Evolutionary conservation across 768 basidiomycete species (phyloP).

Genomic region (Neoboletus magnificus): DNA sequence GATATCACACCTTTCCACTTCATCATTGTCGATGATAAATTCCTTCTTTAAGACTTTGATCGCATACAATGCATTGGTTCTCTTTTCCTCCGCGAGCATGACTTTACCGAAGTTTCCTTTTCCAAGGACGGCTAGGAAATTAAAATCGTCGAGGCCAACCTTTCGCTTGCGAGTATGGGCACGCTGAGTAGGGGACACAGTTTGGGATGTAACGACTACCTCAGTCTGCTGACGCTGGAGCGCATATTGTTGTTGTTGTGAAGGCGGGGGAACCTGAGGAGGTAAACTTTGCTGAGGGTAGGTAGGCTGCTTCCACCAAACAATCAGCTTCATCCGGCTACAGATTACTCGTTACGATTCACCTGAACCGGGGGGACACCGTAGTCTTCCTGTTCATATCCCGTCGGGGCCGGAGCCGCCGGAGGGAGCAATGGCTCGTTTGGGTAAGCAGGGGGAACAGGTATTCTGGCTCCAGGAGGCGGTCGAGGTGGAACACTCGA

Average conservation of each 20-base stretch:
- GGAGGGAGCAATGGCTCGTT: constrained; percentile 33
- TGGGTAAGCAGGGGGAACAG: constrained; percentile 34
- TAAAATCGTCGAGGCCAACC: constrained; percentile 97
- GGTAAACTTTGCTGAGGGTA: constrained; percentile 25
- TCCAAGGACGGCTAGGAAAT: constrained; percentile 96
- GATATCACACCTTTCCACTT: constrained; percentile 85
- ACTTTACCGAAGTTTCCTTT: constrained; percentile 99
- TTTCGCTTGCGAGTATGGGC: constrained; percentile 64
- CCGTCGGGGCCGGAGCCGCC: constrained; percentile 9
- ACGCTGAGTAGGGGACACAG: constrained; percentile 38
- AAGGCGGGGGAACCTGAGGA: constrained; percentile 14
- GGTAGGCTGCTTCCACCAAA: constrained; percentile 10
- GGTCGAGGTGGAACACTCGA: constrained; percentile 35
- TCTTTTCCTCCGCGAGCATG: constrained; percentile 99
- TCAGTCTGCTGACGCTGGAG: constrained; percentile 33
- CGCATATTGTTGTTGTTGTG: constrained; percentile 25
- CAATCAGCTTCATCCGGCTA: constrained; percentile 4
- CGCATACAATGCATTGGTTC: constrained; percentile 82
- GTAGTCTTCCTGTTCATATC: constrained; percentile 32
- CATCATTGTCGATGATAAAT: constrained; percentile 99
- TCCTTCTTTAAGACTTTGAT: constrained; percentile 99
- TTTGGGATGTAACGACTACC: constrained; percentile 23
- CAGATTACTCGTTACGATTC: neutral
- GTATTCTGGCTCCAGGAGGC: constrained; percentile 38
- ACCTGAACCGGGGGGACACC: constrained; percentile 23